Percentiles rank a stretch among this genome's conserved stretches.
These are phyloP conservation scores for Shiraia bambusicola DNA, from an alignment of 2,329 filamentous ascomycete genomes.

Conservation along the genomic window DNA sequence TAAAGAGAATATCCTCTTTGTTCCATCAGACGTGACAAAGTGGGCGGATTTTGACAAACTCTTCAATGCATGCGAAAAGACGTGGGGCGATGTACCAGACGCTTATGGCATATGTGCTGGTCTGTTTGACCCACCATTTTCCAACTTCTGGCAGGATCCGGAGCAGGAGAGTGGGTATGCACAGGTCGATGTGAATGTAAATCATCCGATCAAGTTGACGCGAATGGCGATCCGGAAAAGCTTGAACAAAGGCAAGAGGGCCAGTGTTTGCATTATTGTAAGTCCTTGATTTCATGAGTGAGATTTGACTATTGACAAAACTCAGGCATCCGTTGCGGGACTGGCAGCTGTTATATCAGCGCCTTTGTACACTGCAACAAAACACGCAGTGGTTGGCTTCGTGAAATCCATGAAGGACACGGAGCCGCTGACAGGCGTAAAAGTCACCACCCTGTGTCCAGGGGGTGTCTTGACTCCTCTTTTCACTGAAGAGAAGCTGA, in stretches of 20 bases:
- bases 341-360: conserved; percentile 27
- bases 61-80: conserved; percentile 27
- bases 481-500: conserved; percentile 22
- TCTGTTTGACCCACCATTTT: conserved; percentile 32
- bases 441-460: conserved; percentile 34
- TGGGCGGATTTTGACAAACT: conserved; percentile 32
- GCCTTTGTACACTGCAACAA: conserved; percentile 35
- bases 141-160: conserved; percentile 35
- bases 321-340: conserved; percentile 29
- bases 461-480: conserved; percentile 29
- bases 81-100: conserved; percentile 37
- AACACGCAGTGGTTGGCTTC: conserved; percentile 37
- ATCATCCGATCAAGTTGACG: conserved; percentile 36
- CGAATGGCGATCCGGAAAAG: conserved; percentile 33
- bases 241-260: conserved; percentile 26
- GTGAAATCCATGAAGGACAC: conserved; percentile 30
- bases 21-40: conserved; percentile 30
- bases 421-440: conserved; percentile 33
- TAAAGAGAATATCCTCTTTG: conserved; percentile 29
- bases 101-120: conserved; percentile 37
- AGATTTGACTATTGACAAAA: neutral
- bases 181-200: conserved; percentile 34
- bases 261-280: conserved; percentile 37
- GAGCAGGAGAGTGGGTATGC: conserved; percentile 31
- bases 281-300: conserved; percentile 7